Conservation (phyloP, 2,329 filamentous ascomycete genomes). For the Leptographium lundbergii region DNA sequence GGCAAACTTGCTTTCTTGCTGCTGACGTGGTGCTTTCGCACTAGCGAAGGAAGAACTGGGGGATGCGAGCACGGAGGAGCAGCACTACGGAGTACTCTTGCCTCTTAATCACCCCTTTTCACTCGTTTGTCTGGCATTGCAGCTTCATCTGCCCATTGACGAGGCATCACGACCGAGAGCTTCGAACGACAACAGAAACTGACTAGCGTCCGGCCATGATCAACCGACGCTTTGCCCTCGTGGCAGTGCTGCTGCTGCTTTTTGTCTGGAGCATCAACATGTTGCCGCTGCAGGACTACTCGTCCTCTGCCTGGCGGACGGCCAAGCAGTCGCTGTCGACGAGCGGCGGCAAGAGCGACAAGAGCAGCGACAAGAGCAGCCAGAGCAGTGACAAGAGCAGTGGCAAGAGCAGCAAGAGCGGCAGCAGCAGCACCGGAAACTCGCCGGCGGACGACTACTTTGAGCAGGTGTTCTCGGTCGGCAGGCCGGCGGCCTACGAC, state of each 20-base stretch:
- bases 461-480: constrained; percentile 19
- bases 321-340: constrained; percentile 7
- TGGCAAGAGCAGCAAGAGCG: not conserved
- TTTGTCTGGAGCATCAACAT: constrained; percentile 10
- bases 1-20: too few species aligned
- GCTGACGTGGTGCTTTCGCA: too few species aligned
- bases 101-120: not conserved
- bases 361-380: too few species aligned
- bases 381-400: too few species aligned
- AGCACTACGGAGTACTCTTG: not conserved
- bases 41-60: too few species aligned
- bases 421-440: not conserved
- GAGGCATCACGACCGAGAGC: too few species aligned
- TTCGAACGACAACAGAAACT: too few species aligned
- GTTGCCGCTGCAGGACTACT: constrained; percentile 5
- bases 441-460: constrained; percentile 14
- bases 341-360: too few species aligned
- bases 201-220: too few species aligned
- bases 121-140: not conserved
- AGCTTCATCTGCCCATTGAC: too few species aligned
- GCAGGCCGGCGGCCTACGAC: constrained; percentile 10
- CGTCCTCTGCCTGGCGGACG: constrained; percentile 8
- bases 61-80: too few species aligned
- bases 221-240: constrained; percentile 9
- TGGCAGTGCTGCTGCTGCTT: constrained; percentile 4